Evolutionary conservation across 2,329 filamentous ascomycete species (phyloP).

Genomic region (Teratosphaeria gauchensis): DNA sequence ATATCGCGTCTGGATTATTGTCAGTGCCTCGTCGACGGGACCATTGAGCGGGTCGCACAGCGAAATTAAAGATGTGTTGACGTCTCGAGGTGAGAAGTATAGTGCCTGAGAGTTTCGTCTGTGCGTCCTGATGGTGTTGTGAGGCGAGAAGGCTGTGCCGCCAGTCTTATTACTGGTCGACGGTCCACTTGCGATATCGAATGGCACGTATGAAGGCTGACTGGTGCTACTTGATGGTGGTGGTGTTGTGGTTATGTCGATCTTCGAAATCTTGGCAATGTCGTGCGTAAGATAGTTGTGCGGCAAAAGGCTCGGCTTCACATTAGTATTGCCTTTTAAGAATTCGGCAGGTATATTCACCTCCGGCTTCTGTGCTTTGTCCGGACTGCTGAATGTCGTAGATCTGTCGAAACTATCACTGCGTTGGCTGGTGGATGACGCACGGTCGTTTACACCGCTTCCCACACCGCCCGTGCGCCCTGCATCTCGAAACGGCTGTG

Average conservation of each 20-base stretch:
- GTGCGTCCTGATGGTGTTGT: neutral
- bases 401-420: neutral
- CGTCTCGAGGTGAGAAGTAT: slow-evolving; percentile 3
- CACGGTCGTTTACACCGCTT: neutral
- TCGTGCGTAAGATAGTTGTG: neutral
- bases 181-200: neutral
- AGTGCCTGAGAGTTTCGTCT: neutral
- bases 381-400: neutral
- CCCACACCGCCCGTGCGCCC: neutral
- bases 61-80: slow-evolving; percentile 11
- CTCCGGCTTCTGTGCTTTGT: neutral
- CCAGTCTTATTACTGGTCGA: neutral
- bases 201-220: neutral
- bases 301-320: neutral
- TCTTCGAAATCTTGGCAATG: neutral
- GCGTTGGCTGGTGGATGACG: neutral
- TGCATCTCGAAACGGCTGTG: neutral
- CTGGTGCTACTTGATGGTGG: neutral
- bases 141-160: neutral
- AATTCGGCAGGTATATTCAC: neutral
- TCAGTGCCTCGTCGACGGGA: slow-evolving; percentile 4
- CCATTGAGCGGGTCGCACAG: slow-evolving; percentile 14
- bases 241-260: neutral
- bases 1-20: slow-evolving; percentile 7
- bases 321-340: neutral